Evolutionary conservation across 345 rosid species (phyloP), one percentile per base, ranked within the genome.

Genomic region (Luvunga scandens): DNA sequence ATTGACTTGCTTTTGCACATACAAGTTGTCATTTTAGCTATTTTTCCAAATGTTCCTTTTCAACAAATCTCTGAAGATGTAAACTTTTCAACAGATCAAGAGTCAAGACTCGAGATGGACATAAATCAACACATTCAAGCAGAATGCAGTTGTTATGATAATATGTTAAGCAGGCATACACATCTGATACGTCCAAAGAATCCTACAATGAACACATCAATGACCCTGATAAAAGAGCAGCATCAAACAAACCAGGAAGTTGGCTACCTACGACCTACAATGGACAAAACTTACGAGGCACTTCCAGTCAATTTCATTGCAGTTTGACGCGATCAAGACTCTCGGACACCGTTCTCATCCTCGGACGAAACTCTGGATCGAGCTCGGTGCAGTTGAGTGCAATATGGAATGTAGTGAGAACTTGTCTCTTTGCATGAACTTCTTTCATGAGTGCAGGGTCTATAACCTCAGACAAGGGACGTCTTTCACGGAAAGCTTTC

Each of bases 321-420:
- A 39, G 72, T 81, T 88, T 90, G 77, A 92, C 85, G 53, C 97
- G 90, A 80, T 93, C 92, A 0, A 96, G 97, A 83, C 77, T 84
- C 75, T 96, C 98, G 2, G 91, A 92, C 77, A 96, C 97, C 0
- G 73, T 83, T 90, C 88, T 94, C 97, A 94, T 96, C 89, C 88
- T 82, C 0, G 99, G 99, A 31, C 99, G 98, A 78, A 91, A 13
- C 84, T 96, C 98, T 0, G 98, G 98, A 77, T 94, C 94, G 50
- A 84, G 81, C 53, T 96, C 99, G 0, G 99, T 90, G 87, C 99
- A 96, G 73, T 89, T 96, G 33, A 96, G 88, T 4, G 99, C 95
- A 30, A 94, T 83, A 77, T 96, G 94, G 78, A 96, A 89, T 13
- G 90, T 87, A 7, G 91, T 82, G 39, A 86, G 24, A 2, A 94